These are phyloP conservation scores for Alternaria gaisen DNA, from an alignment of 2,329 filamentous ascomycete genomes.

Conservation along the genomic window DNA sequence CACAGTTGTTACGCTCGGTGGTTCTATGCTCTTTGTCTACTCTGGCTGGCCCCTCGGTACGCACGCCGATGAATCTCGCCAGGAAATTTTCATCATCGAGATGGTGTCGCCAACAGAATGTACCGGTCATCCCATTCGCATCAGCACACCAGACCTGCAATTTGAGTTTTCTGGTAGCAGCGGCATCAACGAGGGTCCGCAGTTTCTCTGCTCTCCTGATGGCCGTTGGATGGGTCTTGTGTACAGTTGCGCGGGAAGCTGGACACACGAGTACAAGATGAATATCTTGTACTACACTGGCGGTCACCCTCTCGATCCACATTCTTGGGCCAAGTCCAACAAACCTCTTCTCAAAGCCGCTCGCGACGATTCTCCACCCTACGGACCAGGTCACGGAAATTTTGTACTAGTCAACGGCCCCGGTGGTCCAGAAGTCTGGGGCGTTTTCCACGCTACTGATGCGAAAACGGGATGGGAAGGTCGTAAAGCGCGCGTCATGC, in stretches of 20 bases:
- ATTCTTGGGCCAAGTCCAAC: constrained; percentile 52
- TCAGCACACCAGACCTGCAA: constrained; percentile 51
- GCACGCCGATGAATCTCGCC: constrained; percentile 47
- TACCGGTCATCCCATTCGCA: constrained; percentile 48
- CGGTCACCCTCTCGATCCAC: constrained; percentile 51
- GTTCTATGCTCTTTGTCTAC: constrained; percentile 55
- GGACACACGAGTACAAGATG: constrained; percentile 61
- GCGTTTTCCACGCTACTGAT: constrained; percentile 59
- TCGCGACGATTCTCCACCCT: constrained; percentile 50
- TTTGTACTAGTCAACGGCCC: constrained; percentile 52
- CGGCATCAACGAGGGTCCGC: constrained; percentile 59
- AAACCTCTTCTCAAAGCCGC: constrained; percentile 51
- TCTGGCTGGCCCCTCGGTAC: constrained; percentile 57
- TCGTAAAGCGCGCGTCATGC: constrained; percentile 56
- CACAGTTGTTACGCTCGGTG: constrained; percentile 54
- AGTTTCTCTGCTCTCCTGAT: constrained; percentile 49
- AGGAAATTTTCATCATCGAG: constrained; percentile 56
- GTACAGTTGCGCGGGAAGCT: constrained; percentile 58
- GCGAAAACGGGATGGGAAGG: constrained; percentile 57
- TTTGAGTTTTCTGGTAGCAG: constrained; percentile 54
- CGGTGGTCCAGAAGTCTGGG: constrained; percentile 52
- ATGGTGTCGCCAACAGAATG: constrained; percentile 50
- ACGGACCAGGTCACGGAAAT: constrained; percentile 58
- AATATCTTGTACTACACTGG: constrained; percentile 54
- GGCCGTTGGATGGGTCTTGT: constrained; percentile 55